Percentiles rank a stretch among this genome's conserved stretches.
phyloP scores from a whole-genome alignment of 75 land plant species.

The Cryptomeria japonica region DNA sequence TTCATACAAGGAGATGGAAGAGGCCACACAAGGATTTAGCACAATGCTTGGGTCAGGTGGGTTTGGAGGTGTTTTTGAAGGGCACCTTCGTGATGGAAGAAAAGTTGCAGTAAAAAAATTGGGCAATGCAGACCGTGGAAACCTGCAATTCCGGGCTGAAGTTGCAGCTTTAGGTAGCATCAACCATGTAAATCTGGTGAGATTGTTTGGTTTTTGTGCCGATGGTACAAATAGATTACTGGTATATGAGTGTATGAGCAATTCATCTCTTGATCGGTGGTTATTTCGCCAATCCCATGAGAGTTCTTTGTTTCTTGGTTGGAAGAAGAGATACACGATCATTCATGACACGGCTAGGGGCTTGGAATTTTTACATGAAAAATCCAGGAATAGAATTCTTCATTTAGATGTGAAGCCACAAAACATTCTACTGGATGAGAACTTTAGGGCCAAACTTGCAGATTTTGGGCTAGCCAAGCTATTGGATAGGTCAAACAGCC shows the following conservation, averaged over 20 bases:
- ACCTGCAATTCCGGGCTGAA: constrained; percentile 34
- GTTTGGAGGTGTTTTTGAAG: constrained; percentile 23
- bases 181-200: constrained; percentile 38
- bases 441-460: constrained; percentile 41
- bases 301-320: constrained; percentile 10
- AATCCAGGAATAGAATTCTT: constrained; percentile 35
- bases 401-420: constrained; percentile 49
- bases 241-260: constrained; percentile 34
- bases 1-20: constrained; percentile 22
- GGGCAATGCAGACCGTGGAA: constrained; percentile 10
- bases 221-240: constrained; percentile 22
- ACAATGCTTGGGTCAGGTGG: constrained; percentile 30
- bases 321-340: constrained; percentile 18
- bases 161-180: constrained; percentile 39
- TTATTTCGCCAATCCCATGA: constrained; percentile 13
- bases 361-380: constrained; percentile 27
- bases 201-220: constrained; percentile 37
- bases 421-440: constrained; percentile 46
- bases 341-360: constrained; percentile 27
- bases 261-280: constrained; percentile 25
- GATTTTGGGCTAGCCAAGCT: constrained; percentile 51
- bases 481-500: constrained; percentile 24
- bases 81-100: constrained; percentile 17
- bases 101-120: constrained; percentile 28
- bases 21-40: constrained; percentile 21